Percentiles rank a stretch among this genome's conserved stretches.
These are phyloP conservation scores for Cordyceps militaris DNA, from an alignment of 2,329 filamentous ascomycete genomes.

Conservation along the genomic window DNA sequence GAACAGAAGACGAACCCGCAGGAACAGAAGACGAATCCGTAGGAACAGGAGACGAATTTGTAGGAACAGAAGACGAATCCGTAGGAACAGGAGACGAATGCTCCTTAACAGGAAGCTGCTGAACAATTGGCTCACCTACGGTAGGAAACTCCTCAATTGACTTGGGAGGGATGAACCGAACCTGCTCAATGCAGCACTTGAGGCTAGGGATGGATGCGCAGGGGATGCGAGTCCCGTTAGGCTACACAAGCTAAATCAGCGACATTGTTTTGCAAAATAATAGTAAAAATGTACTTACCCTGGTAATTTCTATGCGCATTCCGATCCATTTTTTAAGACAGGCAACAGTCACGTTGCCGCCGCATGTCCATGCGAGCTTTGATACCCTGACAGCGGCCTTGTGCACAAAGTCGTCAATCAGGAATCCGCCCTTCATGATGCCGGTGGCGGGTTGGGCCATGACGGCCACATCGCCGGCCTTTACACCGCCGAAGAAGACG, in stretches of 20 bases:
- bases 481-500: constrained; percentile 15
- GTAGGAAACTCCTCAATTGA: not conserved
- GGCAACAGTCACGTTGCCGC: not conserved
- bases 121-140: not conserved
- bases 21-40: too few relatives aligned
- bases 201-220: not conserved
- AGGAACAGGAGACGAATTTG: too few relatives aligned
- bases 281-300: not conserved
- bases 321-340: not conserved
- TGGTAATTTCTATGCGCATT: not conserved
- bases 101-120: too few relatives aligned
- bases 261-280: not conserved
- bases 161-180: not conserved
- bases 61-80: too few relatives aligned
- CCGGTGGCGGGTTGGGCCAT: constrained; percentile 15
- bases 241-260: not conserved
- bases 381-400: constrained; percentile 28
- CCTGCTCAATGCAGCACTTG: not conserved
- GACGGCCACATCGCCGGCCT: constrained; percentile 17
- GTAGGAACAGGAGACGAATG: too few relatives aligned
- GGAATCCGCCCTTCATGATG: constrained; percentile 16
- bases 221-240: not conserved
- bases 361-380: too few relatives aligned
- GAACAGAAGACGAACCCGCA: too few relatives aligned
- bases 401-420: constrained; percentile 56